phyloP scores from a whole-genome alignment of 345 rosid genomes.

The Euphorbia pulcherrima region DNA sequence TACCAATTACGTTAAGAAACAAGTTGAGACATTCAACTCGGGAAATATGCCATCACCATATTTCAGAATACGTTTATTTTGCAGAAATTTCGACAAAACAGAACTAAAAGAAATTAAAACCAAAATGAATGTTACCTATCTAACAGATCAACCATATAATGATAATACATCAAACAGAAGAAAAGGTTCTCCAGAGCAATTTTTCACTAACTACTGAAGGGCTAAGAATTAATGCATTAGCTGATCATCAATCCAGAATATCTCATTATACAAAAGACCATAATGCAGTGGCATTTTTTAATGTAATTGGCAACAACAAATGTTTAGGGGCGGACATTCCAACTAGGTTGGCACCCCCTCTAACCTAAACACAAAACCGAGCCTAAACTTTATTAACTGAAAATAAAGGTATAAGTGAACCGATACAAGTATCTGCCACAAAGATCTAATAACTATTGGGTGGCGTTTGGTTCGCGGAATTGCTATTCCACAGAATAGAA shows the following conservation, averaged over 20 bases:
- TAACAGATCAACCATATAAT: background rate
- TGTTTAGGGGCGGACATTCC: too few species aligned
- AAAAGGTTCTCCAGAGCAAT: background rate
- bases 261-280: background rate
- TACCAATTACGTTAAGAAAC: background rate
- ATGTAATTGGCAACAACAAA: too few species aligned
- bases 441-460: too few species aligned
- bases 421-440: too few species aligned
- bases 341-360: too few species aligned
- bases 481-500: too few species aligned
- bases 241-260: background rate
- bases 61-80: background rate
- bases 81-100: background rate
- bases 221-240: background rate
- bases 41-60: background rate
- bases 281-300: background rate
- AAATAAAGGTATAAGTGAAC: too few species aligned
- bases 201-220: background rate
- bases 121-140: background rate
- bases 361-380: too few species aligned
- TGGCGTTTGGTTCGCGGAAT: too few species aligned
- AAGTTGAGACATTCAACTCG: background rate
- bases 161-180: background rate
- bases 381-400: too few species aligned
- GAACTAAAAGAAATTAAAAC: background rate